These are phyloP conservation scores for Pythium pyrilobum DNA, from an alignment of 352 stramenopile species.

Conservation along the genomic window DNA sequence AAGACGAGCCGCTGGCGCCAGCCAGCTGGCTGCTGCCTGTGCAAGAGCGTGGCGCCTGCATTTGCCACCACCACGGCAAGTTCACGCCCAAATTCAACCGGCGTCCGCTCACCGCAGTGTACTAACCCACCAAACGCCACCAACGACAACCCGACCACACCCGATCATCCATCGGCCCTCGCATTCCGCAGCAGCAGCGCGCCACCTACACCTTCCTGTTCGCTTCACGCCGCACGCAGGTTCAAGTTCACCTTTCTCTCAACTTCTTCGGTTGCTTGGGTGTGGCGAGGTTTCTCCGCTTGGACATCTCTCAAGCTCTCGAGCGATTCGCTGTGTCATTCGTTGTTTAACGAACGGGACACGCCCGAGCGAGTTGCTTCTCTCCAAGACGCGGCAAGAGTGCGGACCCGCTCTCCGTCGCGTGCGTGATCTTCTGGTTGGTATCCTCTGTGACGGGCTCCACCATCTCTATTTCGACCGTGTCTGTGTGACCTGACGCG, in stretches of 20 bases:
- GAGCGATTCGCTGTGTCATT: background rate
- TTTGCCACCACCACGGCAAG: conserved; percentile 3
- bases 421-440: background rate
- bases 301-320: background rate
- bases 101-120: too few species aligned
- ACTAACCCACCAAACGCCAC: too few species aligned
- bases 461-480: conserved; percentile 2
- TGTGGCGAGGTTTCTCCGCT: background rate
- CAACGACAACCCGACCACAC: background rate
- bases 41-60: background rate
- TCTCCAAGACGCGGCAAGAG: background rate
- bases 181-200: background rate
- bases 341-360: conserved; percentile 12
- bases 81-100: conserved; percentile 1
- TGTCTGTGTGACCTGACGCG: conserved; percentile 1
- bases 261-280: background rate
- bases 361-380: background rate
- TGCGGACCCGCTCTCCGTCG: background rate
- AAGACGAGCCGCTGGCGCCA: background rate
- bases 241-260: conserved; percentile 18
- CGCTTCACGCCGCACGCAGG: too few species aligned
- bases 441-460: background rate
- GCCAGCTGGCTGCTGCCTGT: conserved; percentile 14
- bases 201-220: background rate
- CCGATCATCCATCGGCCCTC: background rate